Evolutionary conservation across 129 eudicot genomes (phyloP), one percentile per base, ranked within the genome.

Genomic region (Gnaphalium uliginosum): DNA sequence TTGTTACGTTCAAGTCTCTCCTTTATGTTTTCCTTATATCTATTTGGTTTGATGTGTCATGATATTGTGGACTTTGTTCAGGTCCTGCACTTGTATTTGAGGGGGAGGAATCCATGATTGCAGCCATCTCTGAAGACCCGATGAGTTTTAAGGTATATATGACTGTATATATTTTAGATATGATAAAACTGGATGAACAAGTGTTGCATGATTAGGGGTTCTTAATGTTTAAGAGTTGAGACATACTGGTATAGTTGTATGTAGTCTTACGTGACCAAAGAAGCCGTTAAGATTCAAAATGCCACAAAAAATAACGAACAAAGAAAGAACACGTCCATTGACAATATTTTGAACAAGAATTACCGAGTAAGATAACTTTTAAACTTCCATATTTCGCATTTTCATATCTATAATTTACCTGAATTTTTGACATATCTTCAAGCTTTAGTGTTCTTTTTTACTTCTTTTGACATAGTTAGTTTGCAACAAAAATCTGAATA

Each of bases 1-100:
- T 46, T 46, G n/a, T 46, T 13, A 46, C 0, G 53, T 46, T 46
- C 18, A 46, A 46, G 13, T 61, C 72, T 29, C 46, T 46, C 10
- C 15, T 39, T 75, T 5, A 18, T 57, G 25, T 57, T 27, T 22
- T 19, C n/a, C 63, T 66, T 48, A 29, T 57, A 24, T 70, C 37
- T 19, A 26, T 13, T 48, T 54, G 3, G 8, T 5, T 56, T 56
- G 9, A 57, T 21, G 13, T 57, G 25, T 3, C 5, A 3, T 58
- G 66, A 24, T 27, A 22, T 23, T 59, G 66, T 6, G 5, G 29
- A 59, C 25, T 23, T 11, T 63, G 13, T 24, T 14, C 69, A 90
- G 98, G 99, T 75, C 97, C 95, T 21, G 99, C 97, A 26, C 90
- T 89, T 50, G 95, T 91, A 5, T 95, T 95, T 75, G 99, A 95